Evolutionary conservation across 306 rosid species (phyloP).

Genomic region (Cucumis hystrix): DNA sequence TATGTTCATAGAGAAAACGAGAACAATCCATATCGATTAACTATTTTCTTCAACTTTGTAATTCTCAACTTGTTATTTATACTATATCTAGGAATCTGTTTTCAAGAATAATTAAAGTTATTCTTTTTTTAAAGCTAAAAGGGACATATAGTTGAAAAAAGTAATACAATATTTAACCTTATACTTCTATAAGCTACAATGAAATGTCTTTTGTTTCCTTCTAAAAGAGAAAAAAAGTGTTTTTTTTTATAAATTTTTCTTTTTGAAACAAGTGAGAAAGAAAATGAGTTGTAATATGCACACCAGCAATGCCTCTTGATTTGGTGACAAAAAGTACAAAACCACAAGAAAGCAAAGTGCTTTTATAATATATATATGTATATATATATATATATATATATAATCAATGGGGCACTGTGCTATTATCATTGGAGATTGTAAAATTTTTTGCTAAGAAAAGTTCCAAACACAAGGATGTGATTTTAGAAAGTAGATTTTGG

Average conservation of each 20-base stretch:
- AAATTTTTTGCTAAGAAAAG: background rate
- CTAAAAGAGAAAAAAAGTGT: background rate
- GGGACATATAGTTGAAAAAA: background rate
- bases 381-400: background rate
- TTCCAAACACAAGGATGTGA: conserved; percentile 1
- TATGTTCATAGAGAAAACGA: no score
- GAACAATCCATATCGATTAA: no score
- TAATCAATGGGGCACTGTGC: background rate
- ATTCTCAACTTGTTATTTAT: no score
- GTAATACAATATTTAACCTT: background rate
- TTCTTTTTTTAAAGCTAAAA: background rate
- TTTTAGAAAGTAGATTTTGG: background rate
- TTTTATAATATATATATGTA: background rate
- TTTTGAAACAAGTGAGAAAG: background rate
- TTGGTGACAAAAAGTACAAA: conserved; percentile 10
- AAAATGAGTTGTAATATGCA: background rate
- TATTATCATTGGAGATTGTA: conserved; percentile 4
- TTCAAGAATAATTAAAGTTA: background rate
- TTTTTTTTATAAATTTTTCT: background rate
- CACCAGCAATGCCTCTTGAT: conserved; percentile 5
- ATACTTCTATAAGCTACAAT: background rate
- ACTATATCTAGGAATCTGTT: background rate
- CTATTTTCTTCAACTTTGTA: no score
- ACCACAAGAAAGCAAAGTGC: conserved; percentile 1
- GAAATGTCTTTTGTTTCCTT: background rate